Base-by-base conservation (phyloP, 148 eudicot genomes). In the Camellia granthamiana region DNA sequence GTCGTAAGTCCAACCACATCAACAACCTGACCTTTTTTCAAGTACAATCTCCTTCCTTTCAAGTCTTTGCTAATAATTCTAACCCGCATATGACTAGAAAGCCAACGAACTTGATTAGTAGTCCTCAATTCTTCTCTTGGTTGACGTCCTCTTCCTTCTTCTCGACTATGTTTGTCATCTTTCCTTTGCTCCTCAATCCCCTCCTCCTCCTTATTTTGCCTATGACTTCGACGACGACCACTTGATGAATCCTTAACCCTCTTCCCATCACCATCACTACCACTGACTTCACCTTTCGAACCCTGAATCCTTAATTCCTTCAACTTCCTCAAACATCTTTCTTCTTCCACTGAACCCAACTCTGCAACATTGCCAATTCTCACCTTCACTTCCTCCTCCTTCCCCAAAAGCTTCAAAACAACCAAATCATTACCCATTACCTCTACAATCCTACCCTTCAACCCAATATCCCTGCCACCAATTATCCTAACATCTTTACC, bases 1-100 rank as follows among this genome's bases (percentile, higher is more conserved):
- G 85, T 85, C 23, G 89, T 90, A 0, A 94, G 95, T 38, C 98
- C 98, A 81, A 92, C 91, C 76, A 94, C 94, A 84, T 96, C 99
- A 58, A 92, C 83, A 59, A 96, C 89, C 84, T 85, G 90, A 4
- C 98, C 98, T 51, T 92, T 96, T 78, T 88, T 92, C 87, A 92
- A 84, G 77, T 89, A 96, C 47, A 91, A 75, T 79, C 87, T 89
- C 18, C 99, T 98, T 63, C 94, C 88, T 88, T 91, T 91, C 58
- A 92, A 79, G 73, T 84, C 82, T 86, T 89, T 85, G 75, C 98
- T 93, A 74, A 93, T 69, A 69, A 96, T 79, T 81, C 95, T 85
- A 19, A 93, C 99, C 79, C 92, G 90, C 73, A 96, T 93, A 74
- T 92, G 95, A 88, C 92, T 93, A 77, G 78, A 84, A 19, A 96